Evolutionary conservation across 108 stramenopile genomes (phyloP).

Genomic region (Cyclotella sp.): DNA sequence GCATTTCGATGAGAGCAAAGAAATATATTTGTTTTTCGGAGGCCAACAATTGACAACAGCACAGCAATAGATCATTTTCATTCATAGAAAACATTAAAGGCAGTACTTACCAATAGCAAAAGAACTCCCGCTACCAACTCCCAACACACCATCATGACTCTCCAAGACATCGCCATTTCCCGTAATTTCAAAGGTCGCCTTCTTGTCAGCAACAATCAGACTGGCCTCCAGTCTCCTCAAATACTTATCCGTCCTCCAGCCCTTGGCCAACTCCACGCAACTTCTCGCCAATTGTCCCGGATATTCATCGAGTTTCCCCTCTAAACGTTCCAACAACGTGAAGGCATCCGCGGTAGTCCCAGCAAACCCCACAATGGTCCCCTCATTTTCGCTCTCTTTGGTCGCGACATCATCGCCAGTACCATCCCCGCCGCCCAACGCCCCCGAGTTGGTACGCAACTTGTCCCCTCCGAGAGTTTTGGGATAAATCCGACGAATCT

Average conservation of each 20-base stretch:
- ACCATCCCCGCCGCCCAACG: no score
- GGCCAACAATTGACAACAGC: no score
- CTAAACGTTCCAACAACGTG: conserved; percentile 95
- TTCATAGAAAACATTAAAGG: no score
- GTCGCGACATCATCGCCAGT: no score
- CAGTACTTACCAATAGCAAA: conserved; percentile 83
- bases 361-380: conserved; percentile 95
- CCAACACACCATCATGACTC: conserved; percentile 92
- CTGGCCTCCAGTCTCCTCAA: conserved; percentile 93
- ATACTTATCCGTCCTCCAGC: conserved; percentile 99
- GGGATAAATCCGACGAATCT: conserved; percentile 86
- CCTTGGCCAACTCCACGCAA: conserved; percentile 98
- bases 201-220: conserved; percentile 90
- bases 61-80: no score
- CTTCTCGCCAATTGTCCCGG: conserved; percentile 92
- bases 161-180: conserved; percentile 98
- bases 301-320: conserved; percentile 96
- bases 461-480: conserved; percentile 43
- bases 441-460: neutral
- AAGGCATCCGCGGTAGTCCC: conserved; percentile 98
- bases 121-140: conserved; percentile 85
- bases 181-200: conserved; percentile 88
- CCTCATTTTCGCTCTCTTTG: conserved; percentile 54
- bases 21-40: conserved; percentile 9
- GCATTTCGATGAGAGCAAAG: neutral